Evolutionary conservation across 306 rosid genomes (phyloP), one percentile per base, ranked within the genome.

Genomic region (Canavalia ensiformis): DNA sequence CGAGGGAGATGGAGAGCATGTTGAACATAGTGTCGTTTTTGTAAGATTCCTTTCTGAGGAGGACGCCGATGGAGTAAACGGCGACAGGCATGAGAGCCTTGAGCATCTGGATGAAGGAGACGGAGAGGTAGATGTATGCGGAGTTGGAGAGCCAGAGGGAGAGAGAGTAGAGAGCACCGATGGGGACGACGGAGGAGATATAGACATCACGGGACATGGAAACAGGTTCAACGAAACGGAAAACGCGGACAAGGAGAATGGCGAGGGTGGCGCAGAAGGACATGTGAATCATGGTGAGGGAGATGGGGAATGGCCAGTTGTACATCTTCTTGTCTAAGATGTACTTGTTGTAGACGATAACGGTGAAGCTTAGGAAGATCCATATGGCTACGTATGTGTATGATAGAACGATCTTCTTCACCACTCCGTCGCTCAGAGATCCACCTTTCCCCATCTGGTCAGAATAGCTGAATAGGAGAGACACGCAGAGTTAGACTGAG

Each of bases 271-370:
- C 88, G n/a, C 97, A 94, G 88, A 94, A 94, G 37, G 89, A 82
- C 98, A 94, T 94, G 87, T 94, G 98, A 85, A 94, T 94, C 95
- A 94, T 92, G 84, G 98, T 94, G 29, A 94, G 97, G 76, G 98
- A 92, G 49, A 94, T 92, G 0, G 98, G 98, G 72, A 79, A 94
- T 0, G 98, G 90, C 97, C 97, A 94, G 52, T 87, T 88, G 91
- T 89, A 94, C 94, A 94, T 88, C 92, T 94, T 94, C 90, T 87
- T 91, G 94, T 94, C 98, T 25, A 94, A 89, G 85, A 94, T 94
- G 94, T 86, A 94, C 76, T 94, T 94, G 97, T 94, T 94, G 97
- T 92, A 94, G 1, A 94, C 97, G 88, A 94, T 94, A 1, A 94
- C 98, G 1, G 94, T 90, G 94, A 94, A 94, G 83, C 87, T 79